A percentile compares a stretch with the other conserved stretches of the same genome.
Evolutionary conservation across 768 basidiomycete genomes (phyloP).

Genomic region (Mycena rebaudengoi): DNA sequence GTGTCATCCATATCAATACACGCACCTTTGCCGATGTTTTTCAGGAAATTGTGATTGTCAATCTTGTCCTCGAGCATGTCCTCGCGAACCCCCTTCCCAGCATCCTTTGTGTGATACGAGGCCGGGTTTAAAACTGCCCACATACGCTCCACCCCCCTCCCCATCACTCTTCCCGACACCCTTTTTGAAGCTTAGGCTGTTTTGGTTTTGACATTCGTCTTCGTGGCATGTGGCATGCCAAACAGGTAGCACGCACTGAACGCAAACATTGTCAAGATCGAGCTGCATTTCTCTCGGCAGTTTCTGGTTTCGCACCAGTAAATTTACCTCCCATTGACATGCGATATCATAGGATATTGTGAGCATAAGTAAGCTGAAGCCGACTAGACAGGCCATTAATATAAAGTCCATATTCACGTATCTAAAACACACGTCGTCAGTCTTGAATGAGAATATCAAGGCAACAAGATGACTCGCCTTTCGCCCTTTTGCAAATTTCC

Average conservation of each 20-base stretch:
- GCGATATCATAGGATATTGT: not conserved
- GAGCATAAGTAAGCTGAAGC: not conserved
- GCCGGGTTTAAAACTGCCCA: slow-evolving; percentile 38
- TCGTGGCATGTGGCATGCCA: slow-evolving; percentile 24
- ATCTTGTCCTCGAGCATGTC: slow-evolving; percentile 35
- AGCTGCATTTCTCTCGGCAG: not conserved
- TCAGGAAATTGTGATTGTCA: slow-evolving; percentile 30
- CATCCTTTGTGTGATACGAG: slow-evolving; percentile 37
- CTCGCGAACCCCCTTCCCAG: slow-evolving; percentile 30
- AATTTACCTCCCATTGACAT: not conserved
- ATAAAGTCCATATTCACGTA: not conserved
- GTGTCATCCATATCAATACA: not conserved
- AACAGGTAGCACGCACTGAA: slow-evolving; percentile 8
- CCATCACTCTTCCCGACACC: slow-evolving; percentile 18
- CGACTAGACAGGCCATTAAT: not conserved
- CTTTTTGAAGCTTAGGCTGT: slow-evolving; percentile 19
- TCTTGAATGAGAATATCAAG: not conserved
- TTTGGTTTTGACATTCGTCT: slow-evolving; percentile 5
- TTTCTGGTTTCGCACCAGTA: not conserved
- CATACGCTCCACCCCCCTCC: slow-evolving; percentile 25
- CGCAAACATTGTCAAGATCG: not conserved
- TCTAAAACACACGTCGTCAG: not conserved
- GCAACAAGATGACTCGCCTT: not conserved
- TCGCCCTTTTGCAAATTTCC: slow-evolving; percentile 34
- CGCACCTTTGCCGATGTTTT: slow-evolving; percentile 7